These are phyloP conservation scores for Tylopilus cervinicoccineus DNA, from an alignment of 768 basidiomycete genomes.

Conservation along the genomic window DNA sequence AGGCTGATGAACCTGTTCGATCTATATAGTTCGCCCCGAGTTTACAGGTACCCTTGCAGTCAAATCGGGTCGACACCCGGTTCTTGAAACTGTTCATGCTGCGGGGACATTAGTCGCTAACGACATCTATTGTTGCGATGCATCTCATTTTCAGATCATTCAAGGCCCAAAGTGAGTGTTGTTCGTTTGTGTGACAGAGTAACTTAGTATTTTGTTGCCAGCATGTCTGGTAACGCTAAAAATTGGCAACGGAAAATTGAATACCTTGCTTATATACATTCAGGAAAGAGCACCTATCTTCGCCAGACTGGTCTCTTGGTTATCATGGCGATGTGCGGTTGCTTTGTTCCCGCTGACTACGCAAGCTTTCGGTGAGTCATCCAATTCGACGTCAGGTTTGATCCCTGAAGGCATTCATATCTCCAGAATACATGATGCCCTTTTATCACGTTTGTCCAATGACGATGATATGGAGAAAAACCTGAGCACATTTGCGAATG, in stretches of 20 bases:
- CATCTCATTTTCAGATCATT: constrained; percentile 85
- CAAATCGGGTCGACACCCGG: constrained; percentile 84
- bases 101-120: constrained; percentile 77
- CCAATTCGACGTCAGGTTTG: not conserved
- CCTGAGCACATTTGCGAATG: constrained; percentile 91
- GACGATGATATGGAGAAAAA: constrained; percentile 90
- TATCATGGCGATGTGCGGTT: constrained; percentile 86
- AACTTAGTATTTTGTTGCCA: constrained; percentile 19
- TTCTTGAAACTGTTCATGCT: constrained; percentile 70
- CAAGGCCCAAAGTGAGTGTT: constrained; percentile 82
- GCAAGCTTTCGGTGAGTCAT: constrained; percentile 71
- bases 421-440: constrained; percentile 69
- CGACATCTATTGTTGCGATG: constrained; percentile 84
- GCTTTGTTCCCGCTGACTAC: constrained; percentile 91
- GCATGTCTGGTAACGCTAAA: constrained; percentile 52
- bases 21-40: constrained; percentile 75
- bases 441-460: constrained; percentile 87
- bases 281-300: constrained; percentile 92
- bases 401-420: not conserved
- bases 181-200: not conserved
- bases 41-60: constrained; percentile 88
- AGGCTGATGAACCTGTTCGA: not conserved
- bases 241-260: not conserved
- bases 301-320: constrained; percentile 81
- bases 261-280: not conserved